Base-by-base conservation (phyloP, 495 filamentous ascomycete genomes). In the Hypomontagnella submonticulosa region DNA sequence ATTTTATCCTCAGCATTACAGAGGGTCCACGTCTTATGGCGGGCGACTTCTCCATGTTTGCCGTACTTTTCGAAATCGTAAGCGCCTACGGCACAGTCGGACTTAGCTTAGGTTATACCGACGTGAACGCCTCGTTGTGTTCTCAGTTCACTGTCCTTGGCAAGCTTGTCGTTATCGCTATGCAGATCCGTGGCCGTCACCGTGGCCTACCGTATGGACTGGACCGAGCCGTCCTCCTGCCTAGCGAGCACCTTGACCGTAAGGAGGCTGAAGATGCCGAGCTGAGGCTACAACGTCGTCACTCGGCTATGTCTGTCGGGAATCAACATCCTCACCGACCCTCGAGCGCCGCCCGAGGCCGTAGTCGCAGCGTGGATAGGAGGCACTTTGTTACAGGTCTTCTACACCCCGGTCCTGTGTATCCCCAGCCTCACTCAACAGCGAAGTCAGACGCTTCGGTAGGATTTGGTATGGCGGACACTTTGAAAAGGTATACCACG, bases 51-150 rank as follows among this genome's bases (percentile, higher is more conserved):
- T 89, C 89, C 50, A 79, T 93, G 69, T 98, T 95, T 75, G 79
- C 83, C 13, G 85, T 96, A 6, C 83, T 98, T 4, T 98, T 98
- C 69, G 94, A 98, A 67, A 87, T 96, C 44, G 88, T 97, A 55
- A 92, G 89, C 38, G 93, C 93, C 2, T 98, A 98, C 54, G 95
- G 95, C 60, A 99, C 94, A 2, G 95, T 99, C 36, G 95, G 95
- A 33, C 82, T 99, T 49, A 91, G 87, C 40, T 82, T 99, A 2
- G 95, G 95, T 4, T 96, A 93, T 50, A 83, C 90, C 0, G 77
- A 73, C 7, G 81, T 84, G 70, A 90, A 97, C 63, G 83, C 91
- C 4, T 91, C 90, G 0, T 93, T 99, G 67, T 90, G 85, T 15
- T 87, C 83, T 3, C 84, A 96, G 64, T 97, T 99, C 71, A 83